Percentiles rank a stretch among this genome's conserved stretches.
phyloP scores from a whole-genome alignment of 2,329 filamentous ascomycete species.

The Alternaria solani region DNA sequence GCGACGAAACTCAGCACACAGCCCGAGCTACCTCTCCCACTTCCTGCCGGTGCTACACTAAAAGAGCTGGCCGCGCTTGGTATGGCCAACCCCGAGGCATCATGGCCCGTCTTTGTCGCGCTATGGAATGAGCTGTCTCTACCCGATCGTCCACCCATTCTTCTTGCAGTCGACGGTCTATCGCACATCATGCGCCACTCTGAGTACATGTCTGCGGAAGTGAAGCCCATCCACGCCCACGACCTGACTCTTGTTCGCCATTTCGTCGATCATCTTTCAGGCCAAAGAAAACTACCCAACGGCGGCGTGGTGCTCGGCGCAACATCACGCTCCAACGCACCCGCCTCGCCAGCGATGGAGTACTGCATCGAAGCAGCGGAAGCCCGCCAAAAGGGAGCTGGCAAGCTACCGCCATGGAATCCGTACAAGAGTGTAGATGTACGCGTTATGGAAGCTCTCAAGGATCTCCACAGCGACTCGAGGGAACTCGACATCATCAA shows the following conservation, averaged over 20 bases:
- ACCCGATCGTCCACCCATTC: slow-evolving; percentile 67
- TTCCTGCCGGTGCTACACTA: slow-evolving; percentile 68
- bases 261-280: slow-evolving; percentile 73
- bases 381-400: slow-evolving; percentile 51
- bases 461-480: slow-evolving; percentile 47
- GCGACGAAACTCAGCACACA: slow-evolving; percentile 59
- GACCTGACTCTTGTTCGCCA: slow-evolving; percentile 79
- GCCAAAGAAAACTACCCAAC: slow-evolving; percentile 64
- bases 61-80: slow-evolving; percentile 72
- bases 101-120: slow-evolving; percentile 81
- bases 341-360: slow-evolving; percentile 70
- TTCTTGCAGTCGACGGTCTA: slow-evolving; percentile 81
- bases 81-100: slow-evolving; percentile 76
- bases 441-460: slow-evolving; percentile 59
- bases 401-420: slow-evolving; percentile 54
- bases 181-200: slow-evolving; percentile 81
- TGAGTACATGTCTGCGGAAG: slow-evolving; percentile 76
- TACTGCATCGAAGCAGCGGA: slow-evolving; percentile 66
- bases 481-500: slow-evolving; percentile 58
- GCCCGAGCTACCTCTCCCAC: slow-evolving; percentile 66
- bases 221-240: slow-evolving; percentile 82
- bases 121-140: slow-evolving; percentile 80
- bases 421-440: slow-evolving; percentile 63
- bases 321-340: slow-evolving; percentile 75
- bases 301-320: slow-evolving; percentile 82